Evolutionary conservation across 768 basidiomycete genomes (phyloP), one percentile per base, ranked within the genome.

Genomic region (Mycena capillaripes): DNA sequence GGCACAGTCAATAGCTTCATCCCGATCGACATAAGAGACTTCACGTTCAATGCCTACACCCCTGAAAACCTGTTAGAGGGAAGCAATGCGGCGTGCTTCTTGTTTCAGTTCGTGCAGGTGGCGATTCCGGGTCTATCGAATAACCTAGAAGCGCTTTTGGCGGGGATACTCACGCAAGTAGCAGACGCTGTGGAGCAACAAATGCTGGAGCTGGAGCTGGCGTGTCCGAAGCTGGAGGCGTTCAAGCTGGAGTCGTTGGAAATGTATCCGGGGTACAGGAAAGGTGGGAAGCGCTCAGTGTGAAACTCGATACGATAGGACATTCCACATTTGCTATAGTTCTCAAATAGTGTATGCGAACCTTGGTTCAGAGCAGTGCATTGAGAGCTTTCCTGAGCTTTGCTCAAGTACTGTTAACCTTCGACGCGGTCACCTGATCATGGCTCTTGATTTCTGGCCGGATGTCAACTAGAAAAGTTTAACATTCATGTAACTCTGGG

Each of bases 241-340:
- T 10, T 59, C 7, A 19, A 59, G 1, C 2, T 48, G 57, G 38
- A 57, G 55, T 23, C 32, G 32, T 29, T 67, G 10, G 42, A 34
- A 4, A 19, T 40, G n/a, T 67, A 67, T 59, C 66, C 66, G 2
- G 66, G 66, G 9, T 67, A 67, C 27, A 66, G n/a, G 46, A 23
- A n/a, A n/a, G 23, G 46, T 48, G 46, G 9, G n/a, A 48, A 48
- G 46, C 46, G 46, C 21, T 48, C 46, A n/a, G 46, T 23, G 46
- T 48, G 46, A 48, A n/a, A n/a, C n/a, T n/a, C n/a, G n/a, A n/a
- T n/a, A n/a, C n/a, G n/a, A n/a, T n/a, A n/a, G n/a, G n/a, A n/a
- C n/a, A n/a, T n/a, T n/a, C n/a, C n/a, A n/a, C n/a, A n/a, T n/a
- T n/a, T n/a, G n/a, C n/a, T n/a, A n/a, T n/a, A n/a, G n/a, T n/a